A percentile compares a stretch with the other conserved stretches of the same genome.
Evolutionary conservation across 2,329 filamentous ascomycete genomes (phyloP).

Genomic region (Aspergillus latus): DNA sequence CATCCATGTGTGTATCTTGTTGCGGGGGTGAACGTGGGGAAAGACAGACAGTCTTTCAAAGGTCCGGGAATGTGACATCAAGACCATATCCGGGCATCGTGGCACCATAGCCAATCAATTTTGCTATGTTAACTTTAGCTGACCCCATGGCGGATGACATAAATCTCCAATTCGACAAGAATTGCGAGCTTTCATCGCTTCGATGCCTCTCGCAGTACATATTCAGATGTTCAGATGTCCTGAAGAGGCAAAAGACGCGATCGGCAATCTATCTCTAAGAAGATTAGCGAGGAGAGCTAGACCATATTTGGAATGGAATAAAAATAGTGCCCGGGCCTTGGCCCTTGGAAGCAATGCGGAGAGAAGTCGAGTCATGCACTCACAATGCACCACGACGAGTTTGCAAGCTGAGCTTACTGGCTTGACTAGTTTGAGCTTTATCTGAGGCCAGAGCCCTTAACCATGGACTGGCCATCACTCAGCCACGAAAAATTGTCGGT

Average conservation of each 20-base stretch:
- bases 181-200: slow-evolving; percentile 1
- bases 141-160: not conserved
- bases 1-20: not conserved
- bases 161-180: not conserved
- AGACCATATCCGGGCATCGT: not conserved
- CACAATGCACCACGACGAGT: no score
- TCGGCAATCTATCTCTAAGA: slow-evolving; percentile 6
- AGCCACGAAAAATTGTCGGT: no score
- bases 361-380: no score
- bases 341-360: no score
- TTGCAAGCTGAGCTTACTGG: no score
- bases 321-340: no score
- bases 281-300: not conserved
- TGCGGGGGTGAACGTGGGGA: not conserved
- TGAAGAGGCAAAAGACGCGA: not conserved
- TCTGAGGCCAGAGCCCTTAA: no score
- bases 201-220: not conserved
- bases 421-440: no score
- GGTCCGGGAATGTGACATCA: not conserved
- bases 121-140: not conserved
- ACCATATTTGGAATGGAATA: no score
- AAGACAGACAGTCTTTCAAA: not conserved
- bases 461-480: no score
- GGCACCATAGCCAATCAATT: not conserved
- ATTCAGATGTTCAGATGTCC: not conserved